These are phyloP conservation scores for Pseudocercospora pini-densiflorae DNA, from an alignment of 2,329 filamentous ascomycete species.

Conservation along the genomic window DNA sequence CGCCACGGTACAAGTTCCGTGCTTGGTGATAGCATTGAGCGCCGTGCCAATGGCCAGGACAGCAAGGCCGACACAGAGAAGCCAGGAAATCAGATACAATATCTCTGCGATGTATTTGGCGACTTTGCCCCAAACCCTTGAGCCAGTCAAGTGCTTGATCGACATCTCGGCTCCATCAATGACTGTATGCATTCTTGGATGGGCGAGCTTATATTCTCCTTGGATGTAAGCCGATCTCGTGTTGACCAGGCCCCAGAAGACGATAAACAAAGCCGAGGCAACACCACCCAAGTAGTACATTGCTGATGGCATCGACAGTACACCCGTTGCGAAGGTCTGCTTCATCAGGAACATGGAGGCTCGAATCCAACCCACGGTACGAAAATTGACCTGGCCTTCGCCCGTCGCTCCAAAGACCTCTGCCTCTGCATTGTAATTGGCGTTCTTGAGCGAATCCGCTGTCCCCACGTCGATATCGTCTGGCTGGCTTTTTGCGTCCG, in stretches of 20 bases:
- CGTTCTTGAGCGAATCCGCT: background rate
- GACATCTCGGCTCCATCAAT: conserved; percentile 26
- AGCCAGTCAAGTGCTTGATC: conserved; percentile 10
- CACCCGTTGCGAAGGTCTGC: conserved; percentile 28
- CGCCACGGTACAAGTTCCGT: conserved; percentile 20
- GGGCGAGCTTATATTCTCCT: conserved; percentile 27
- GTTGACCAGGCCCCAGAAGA: conserved; percentile 27
- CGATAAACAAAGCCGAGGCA: conserved; percentile 22
- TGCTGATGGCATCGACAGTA: conserved; percentile 27
- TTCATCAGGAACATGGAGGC: conserved; percentile 27
- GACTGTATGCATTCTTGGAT: conserved; percentile 28
- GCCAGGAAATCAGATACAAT: conserved; percentile 19
- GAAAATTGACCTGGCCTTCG: conserved; percentile 20
- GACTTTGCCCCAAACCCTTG: conserved; percentile 6
- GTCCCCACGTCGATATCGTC: conserved; percentile 3
- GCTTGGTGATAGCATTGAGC: conserved; percentile 22
- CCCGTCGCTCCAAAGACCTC: conserved; percentile 21
- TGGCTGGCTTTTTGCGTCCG: background rate
- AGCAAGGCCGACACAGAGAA: conserved; percentile 21
- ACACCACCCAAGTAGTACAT: conserved; percentile 28
- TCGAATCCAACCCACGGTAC: conserved; percentile 25
- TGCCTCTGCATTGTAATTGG: background rate
- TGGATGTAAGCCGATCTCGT: conserved; percentile 26
- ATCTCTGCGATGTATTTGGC: conserved; percentile 14
- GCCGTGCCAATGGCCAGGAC: conserved; percentile 18